A percentile compares a stretch with the other conserved stretches of the same genome.
Conservation (phyloP, 352 stramenopile genomes). For the Phytophthora aleatoria region DNA sequence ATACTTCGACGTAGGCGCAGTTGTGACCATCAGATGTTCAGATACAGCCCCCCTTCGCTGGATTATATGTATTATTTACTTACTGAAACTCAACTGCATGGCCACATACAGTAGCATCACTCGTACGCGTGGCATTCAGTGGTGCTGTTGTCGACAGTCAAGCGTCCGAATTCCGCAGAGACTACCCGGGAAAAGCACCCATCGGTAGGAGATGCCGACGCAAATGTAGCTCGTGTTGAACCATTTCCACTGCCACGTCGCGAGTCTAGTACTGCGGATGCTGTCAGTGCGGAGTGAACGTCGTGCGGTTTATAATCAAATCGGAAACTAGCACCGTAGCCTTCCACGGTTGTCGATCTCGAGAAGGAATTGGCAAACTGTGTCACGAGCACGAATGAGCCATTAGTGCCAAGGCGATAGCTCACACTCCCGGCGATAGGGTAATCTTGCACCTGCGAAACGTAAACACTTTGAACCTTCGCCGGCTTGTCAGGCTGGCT, state of each 20-base stretch:
- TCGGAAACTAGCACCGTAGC: slow-evolving; percentile 10
- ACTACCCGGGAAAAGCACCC: slow-evolving; percentile 27
- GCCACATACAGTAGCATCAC: not conserved
- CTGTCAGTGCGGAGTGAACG: slow-evolving; percentile 24
- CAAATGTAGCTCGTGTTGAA: slow-evolving; percentile 25
- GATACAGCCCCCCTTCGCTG: not conserved
- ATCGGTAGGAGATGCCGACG: slow-evolving; percentile 18
- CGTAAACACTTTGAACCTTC: slow-evolving; percentile 17
- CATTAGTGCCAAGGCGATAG: slow-evolving; percentile 45
- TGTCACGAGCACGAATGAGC: slow-evolving; percentile 49
- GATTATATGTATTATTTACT: not conserved
- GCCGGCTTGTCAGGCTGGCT: not conserved
- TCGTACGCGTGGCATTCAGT: slow-evolving; percentile 18
- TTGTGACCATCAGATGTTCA: no score
- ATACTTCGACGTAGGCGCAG: no score
- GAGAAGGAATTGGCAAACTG: slow-evolving; percentile 52
- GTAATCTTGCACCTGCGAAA: slow-evolving; percentile 55
- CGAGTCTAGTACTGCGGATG: slow-evolving; percentile 29
- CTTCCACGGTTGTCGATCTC: slow-evolving; percentile 29
- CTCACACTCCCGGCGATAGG: slow-evolving; percentile 49
- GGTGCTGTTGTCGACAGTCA: slow-evolving; percentile 27
- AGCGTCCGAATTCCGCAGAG: slow-evolving; percentile 13
- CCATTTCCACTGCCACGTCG: slow-evolving; percentile 25
- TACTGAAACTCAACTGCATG: not conserved
- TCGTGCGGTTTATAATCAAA: slow-evolving; percentile 25